These are phyloP conservation scores for Pezicula neosporulosa DNA, from an alignment of 2,329 filamentous ascomycete species.

Conservation along the genomic window DNA sequence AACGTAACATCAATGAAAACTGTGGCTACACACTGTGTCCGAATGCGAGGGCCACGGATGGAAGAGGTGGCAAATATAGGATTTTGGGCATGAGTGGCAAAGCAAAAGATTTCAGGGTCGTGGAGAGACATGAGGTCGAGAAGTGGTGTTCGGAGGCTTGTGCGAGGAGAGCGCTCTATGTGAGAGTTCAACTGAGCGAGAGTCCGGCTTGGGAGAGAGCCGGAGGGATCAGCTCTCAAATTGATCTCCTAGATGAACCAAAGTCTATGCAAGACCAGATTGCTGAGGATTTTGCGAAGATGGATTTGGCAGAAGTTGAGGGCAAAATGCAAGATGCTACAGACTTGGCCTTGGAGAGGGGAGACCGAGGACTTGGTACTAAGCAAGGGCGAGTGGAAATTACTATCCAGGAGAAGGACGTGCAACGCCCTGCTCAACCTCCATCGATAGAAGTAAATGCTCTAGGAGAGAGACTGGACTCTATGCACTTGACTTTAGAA, in stretches of 20 bases:
- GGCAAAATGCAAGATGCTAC: constrained; percentile 33
- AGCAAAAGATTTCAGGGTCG: constrained; percentile 59
- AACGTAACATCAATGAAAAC: constrained; percentile 77
- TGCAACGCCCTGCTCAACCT: constrained; percentile 33
- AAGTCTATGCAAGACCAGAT: constrained; percentile 36
- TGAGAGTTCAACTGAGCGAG: constrained; percentile 85
- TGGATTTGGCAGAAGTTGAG: constrained; percentile 42
- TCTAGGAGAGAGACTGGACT: constrained; percentile 24
- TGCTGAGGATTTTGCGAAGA: constrained; percentile 25
- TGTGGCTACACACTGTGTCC: constrained; percentile 86
- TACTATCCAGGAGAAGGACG: constrained; percentile 49
- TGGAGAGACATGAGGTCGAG: constrained; percentile 69
- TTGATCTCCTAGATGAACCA: constrained; percentile 67
- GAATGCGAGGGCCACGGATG: constrained; percentile 53
- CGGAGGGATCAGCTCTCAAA: constrained; percentile 27
- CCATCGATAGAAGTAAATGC: constrained; percentile 34
- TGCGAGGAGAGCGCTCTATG: constrained; percentile 74
- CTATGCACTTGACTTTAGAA: constrained; percentile 26
- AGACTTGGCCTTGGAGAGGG: constrained; percentile 49
- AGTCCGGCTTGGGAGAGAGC: constrained; percentile 81
- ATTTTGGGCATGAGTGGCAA: constrained; percentile 51
- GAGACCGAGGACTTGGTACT: constrained; percentile 25
- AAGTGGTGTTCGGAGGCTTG: constrained; percentile 85
- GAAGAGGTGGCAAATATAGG: constrained; percentile 62
- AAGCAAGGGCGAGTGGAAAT: constrained; percentile 37